phyloP scores from a whole-genome alignment of 192 early-diverging fungal species.

The Glomus cerebriforme region DNA sequence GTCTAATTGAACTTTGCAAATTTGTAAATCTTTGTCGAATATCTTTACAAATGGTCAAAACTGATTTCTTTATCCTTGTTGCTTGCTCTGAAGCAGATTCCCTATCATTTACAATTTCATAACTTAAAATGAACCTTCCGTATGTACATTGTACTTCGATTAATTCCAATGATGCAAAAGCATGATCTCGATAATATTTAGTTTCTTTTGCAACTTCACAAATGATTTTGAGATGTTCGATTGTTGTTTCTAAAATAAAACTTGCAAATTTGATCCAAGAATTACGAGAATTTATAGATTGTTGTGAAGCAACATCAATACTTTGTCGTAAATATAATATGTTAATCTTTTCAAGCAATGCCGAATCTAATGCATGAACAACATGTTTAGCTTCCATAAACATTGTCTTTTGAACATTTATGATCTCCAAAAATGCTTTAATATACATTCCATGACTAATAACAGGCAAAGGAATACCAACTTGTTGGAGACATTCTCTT shows the following conservation, averaged over 20 bases:
- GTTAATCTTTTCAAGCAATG: background rate
- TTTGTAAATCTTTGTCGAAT: background rate
- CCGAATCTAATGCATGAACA: background rate
- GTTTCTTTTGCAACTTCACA: background rate
- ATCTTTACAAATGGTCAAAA: background rate
- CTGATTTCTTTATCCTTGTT: background rate
- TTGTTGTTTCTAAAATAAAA: constrained; percentile 7
- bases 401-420: background rate
- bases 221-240: background rate
- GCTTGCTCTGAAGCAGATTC: background rate
- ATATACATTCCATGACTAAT: background rate
- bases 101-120: background rate
- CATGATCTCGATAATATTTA: background rate
- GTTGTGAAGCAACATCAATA: background rate
- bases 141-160: background rate
- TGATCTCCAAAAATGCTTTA: background rate
- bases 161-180: background rate
- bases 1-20: background rate
- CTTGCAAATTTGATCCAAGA: background rate
- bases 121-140: background rate
- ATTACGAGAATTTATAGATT: background rate
- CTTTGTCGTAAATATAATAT: background rate
- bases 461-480: background rate
- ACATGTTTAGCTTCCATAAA: background rate
- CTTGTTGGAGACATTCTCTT: background rate